A percentile compares a stretch with the other conserved stretches of the same genome.
These are phyloP conservation scores for Waltergamsia citrina DNA, from an alignment of 2,329 filamentous ascomycete genomes.

Conservation along the genomic window DNA sequence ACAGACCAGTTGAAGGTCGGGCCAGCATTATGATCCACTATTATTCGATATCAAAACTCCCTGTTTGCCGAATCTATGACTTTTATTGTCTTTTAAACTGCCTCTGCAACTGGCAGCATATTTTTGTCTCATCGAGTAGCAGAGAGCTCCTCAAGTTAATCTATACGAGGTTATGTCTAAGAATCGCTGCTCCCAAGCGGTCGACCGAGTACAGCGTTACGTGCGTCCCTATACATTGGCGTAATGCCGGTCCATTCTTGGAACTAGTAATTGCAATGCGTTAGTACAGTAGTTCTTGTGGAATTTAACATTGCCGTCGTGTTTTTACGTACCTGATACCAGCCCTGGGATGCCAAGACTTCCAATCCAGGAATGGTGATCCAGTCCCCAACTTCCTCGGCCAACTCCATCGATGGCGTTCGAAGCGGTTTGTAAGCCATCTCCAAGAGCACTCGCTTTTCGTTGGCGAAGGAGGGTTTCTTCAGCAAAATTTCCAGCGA, in stretches of 20 bases:
- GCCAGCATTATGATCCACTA: too few species aligned
- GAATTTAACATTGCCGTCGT: not conserved
- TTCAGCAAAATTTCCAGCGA: slow-evolving; percentile 20
- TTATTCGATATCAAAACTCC: too few species aligned
- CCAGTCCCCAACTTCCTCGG: slow-evolving; percentile 65
- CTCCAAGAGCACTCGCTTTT: slow-evolving; percentile 63
- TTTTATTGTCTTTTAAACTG: too few species aligned
- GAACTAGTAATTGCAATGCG: slow-evolving; percentile 41
- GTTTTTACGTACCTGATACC: slow-evolving; percentile 74
- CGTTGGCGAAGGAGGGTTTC: slow-evolving; percentile 17
- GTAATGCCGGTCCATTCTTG: slow-evolving; percentile 77
- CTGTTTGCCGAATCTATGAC: too few species aligned
- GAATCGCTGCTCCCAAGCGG: slow-evolving; percentile 2
- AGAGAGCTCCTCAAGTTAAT: not conserved
- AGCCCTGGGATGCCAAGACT: slow-evolving; percentile 81
- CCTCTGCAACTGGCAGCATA: too few species aligned
- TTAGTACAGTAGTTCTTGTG: slow-evolving; percentile 9
- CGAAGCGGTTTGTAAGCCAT: slow-evolving; percentile 92
- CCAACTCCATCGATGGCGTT: slow-evolving; percentile 79
- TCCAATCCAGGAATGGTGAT: slow-evolving; percentile 78
- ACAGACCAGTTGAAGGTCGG: too few species aligned
- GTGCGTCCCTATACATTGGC: slow-evolving; percentile 62
- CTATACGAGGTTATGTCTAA: not conserved
- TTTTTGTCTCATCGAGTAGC: too few species aligned
- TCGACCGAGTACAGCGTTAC: slow-evolving; percentile 44